A percentile compares a stretch with the other conserved stretches of the same genome.
Evolutionary conservation across 331 rosid species (phyloP).

Genomic region (Ulmus americana): DNA sequence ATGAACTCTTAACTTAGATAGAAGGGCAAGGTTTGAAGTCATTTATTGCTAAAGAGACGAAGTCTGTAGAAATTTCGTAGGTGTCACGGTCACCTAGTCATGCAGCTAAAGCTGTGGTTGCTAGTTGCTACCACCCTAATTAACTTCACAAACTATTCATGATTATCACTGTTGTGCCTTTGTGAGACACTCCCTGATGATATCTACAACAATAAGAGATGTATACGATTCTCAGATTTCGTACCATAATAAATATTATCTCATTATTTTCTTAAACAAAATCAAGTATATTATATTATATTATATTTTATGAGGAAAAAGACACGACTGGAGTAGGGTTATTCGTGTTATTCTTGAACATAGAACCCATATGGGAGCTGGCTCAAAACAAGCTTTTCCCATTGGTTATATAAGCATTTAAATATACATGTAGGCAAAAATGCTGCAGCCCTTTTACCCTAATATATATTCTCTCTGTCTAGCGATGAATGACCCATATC

Average conservation of each 20-base stretch:
- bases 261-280: neutral
- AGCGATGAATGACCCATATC: constrained; percentile 6
- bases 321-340: constrained; percentile 8
- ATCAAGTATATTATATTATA: neutral
- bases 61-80: neutral
- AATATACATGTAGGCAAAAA: constrained; percentile 3
- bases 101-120: constrained; percentile 5
- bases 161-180: constrained; percentile 6
- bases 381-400: neutral
- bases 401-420: neutral
- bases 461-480: constrained; percentile 2
- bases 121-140: constrained; percentile 11
- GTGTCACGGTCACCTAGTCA: constrained; percentile 19
- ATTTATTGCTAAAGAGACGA: no score
- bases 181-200: constrained; percentile 1
- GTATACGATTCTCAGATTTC: neutral
- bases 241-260: no score
- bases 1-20: no score
- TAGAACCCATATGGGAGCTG: neutral
- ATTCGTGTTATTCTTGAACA: neutral
- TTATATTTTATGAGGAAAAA: neutral
- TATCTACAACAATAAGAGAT: no score
- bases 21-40: no score
- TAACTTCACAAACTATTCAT: constrained; percentile 17
- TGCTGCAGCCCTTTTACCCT: constrained; percentile 15